A percentile compares a stretch with the other conserved stretches of the same genome.
These are phyloP conservation scores for Lactifluus subvellereus DNA, from an alignment of 768 basidiomycete species.

Conservation along the genomic window DNA sequence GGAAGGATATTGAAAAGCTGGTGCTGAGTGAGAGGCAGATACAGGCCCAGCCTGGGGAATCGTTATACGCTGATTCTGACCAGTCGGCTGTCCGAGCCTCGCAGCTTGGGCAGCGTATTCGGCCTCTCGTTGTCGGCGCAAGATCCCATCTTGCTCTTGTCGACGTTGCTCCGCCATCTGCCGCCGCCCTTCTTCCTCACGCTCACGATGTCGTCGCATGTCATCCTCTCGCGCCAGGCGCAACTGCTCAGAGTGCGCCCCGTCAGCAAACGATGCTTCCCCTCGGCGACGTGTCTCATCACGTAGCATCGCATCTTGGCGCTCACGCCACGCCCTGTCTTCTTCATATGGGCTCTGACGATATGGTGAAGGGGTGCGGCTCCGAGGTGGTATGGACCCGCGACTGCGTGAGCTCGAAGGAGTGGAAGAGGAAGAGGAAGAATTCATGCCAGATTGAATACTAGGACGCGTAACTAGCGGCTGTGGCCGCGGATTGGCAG, in stretches of 20 bases:
- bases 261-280: not conserved
- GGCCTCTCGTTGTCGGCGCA: conserved; percentile 50
- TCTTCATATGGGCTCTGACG: conserved; percentile 30
- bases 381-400: conserved; percentile 12
- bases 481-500: not conserved
- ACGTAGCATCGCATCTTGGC: conserved; percentile 30
- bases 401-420: conserved; percentile 24
- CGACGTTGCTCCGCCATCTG: conserved; percentile 39
- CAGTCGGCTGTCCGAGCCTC: conserved; percentile 26
- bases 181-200: conserved; percentile 31
- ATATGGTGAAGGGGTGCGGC: conserved; percentile 22
- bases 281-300: conserved; percentile 19
- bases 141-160: conserved; percentile 53
- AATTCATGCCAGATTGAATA: conserved; percentile 6
- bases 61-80: conserved; percentile 34
- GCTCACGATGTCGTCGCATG: conserved; percentile 21
- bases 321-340: conserved; percentile 36
- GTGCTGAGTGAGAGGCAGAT: not conserved
- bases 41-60: conserved; percentile 27
- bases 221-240: conserved; percentile 25
- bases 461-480: not conserved
- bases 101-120: conserved; percentile 30
- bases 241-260: not conserved
- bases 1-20: conserved; percentile 5
- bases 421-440: conserved; percentile 20